These are phyloP conservation scores for Halophytophthora batemanensis DNA, from an alignment of 352 stramenopile species.

Conservation along the genomic window DNA sequence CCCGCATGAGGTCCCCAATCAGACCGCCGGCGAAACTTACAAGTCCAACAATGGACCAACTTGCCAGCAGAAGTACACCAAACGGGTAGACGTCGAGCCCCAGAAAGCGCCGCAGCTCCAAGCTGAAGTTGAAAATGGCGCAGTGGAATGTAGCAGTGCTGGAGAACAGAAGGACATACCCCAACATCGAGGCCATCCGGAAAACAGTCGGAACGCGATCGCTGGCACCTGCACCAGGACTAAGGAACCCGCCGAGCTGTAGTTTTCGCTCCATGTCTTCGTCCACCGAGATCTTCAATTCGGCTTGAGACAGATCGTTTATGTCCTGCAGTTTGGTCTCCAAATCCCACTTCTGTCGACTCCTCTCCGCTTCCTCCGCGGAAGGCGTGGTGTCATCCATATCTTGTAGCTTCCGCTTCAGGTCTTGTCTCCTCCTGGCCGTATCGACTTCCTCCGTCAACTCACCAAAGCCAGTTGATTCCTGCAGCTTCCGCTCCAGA, in stretches of 20 bases:
- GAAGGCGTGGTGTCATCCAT: not conserved
- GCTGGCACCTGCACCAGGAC: not conserved
- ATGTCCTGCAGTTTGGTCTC: not conserved
- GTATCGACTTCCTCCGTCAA: constrained; percentile 5
- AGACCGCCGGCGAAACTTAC: constrained; percentile 47
- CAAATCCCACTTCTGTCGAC: constrained; percentile 1
- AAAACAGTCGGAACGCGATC: constrained; percentile 10
- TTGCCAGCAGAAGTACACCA: constrained; percentile 50
- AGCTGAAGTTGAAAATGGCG: constrained; percentile 61
- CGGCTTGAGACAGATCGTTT: constrained; percentile 11
- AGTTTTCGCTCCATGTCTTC: constrained; percentile 3
- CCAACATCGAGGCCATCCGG: constrained; percentile 26
- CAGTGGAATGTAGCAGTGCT: constrained; percentile 61
- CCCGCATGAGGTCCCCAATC: constrained; percentile 40
- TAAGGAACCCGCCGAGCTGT: constrained; percentile 1
- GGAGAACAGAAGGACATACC: constrained; percentile 48
- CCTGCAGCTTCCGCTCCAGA: constrained; percentile 11
- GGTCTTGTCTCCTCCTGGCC: constrained; percentile 18
- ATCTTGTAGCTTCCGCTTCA: constrained; percentile 18
- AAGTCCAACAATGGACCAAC: constrained; percentile 53
- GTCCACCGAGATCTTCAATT: not conserved
- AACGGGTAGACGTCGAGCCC: constrained; percentile 48
- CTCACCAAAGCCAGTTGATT: too few species aligned
- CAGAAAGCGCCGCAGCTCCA: constrained; percentile 44
- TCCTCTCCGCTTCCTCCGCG: constrained; percentile 11